Conservation (phyloP, 2,329 filamentous ascomycete species). For the Achaetomium macrosporum region DNA sequence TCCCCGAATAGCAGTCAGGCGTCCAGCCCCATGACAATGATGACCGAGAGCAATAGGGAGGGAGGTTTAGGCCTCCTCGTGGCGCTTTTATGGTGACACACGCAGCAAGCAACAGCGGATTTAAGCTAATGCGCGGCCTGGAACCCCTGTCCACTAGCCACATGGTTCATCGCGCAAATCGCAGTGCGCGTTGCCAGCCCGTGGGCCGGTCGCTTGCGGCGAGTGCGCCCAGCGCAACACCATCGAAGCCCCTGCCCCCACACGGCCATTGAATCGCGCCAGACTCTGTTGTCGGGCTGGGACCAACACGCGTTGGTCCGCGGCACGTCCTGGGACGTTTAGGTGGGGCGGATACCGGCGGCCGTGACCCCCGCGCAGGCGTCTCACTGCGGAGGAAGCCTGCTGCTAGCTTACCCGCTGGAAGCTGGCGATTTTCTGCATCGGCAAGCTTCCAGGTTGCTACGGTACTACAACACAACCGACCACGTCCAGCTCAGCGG, state of each 20-base stretch:
- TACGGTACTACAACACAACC: background rate
- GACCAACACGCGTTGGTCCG: conserved; percentile 2
- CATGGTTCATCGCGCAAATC: conserved; percentile 22
- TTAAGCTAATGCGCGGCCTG: conserved; percentile 9
- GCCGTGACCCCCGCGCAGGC: conserved; percentile 1
- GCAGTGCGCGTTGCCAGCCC: conserved; percentile 15
- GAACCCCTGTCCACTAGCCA: conserved; percentile 11
- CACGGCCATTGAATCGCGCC: conserved; percentile 4
- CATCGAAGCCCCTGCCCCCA: conserved; percentile 7
- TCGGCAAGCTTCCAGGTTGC: background rate
- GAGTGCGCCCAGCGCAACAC: conserved; percentile 16
- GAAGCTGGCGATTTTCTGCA: background rate
- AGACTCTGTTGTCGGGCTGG: background rate
- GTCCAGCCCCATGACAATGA: background rate
- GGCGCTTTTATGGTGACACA: background rate
- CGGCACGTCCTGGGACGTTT: background rate
- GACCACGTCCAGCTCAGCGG: background rate
- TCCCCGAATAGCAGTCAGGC: background rate
- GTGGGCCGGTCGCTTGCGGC: conserved; percentile 18
- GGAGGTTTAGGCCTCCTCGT: background rate
- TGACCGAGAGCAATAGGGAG: background rate
- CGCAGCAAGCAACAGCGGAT: background rate
- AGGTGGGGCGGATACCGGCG: conserved; percentile 4
- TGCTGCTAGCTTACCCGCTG: conserved; percentile 1
- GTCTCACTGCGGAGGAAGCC: background rate